Evolutionary conservation across 805 yeast species (phyloP).

Genomic region (Ogataea haglerorum): DNA sequence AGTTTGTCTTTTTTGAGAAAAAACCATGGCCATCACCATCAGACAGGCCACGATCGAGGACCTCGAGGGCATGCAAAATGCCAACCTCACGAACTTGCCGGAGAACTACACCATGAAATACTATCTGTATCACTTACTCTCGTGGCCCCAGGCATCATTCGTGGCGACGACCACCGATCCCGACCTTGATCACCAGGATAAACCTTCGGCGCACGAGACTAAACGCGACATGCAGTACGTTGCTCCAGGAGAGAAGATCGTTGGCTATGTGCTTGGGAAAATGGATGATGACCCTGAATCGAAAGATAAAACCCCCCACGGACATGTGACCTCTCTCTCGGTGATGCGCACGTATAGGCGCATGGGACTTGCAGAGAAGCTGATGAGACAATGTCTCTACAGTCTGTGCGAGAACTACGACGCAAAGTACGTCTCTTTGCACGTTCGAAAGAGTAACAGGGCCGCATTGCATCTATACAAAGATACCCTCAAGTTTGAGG

Average conservation of each 20-base stretch:
- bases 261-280: constrained; percentile 95
- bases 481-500: constrained; percentile 81
- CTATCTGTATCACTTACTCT: constrained; percentile 86
- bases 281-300: constrained; percentile 86
- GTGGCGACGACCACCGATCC: constrained; percentile 83
- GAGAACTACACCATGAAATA: constrained; percentile 92
- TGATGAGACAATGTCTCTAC: constrained; percentile 77
- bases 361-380: constrained; percentile 89
- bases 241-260: constrained; percentile 69
- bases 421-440: constrained; percentile 83
- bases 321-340: constrained; percentile 90
- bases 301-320: constrained; percentile 70
- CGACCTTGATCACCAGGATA: constrained; percentile 28
- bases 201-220: constrained; percentile 8
- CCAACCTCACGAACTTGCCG: constrained; percentile 86
- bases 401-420: constrained; percentile 78
- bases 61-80: constrained; percentile 93
- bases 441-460: constrained; percentile 87
- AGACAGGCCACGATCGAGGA: constrained; percentile 85
- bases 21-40: constrained; percentile 73
- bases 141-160: constrained; percentile 98
- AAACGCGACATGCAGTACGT: constrained; percentile 48
- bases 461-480: constrained; percentile 92
- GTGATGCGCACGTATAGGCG: constrained; percentile 95
- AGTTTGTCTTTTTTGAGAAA: constrained; percentile 2